phyloP scores from a whole-genome alignment of 2,329 filamentous ascomycete species.

The Aureobasidium sp. region DNA sequence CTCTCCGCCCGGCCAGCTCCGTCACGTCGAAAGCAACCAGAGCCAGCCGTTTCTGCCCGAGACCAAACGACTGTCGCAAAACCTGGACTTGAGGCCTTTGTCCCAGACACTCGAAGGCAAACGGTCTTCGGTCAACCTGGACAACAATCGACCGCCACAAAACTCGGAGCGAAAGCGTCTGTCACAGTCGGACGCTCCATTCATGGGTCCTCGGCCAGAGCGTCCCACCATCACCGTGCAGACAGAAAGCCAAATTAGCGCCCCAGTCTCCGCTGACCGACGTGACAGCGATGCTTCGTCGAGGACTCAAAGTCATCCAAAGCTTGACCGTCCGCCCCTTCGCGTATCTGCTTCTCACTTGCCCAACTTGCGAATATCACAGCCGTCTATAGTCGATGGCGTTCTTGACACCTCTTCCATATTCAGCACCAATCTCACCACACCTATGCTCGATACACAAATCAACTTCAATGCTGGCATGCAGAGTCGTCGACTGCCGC shows the following conservation, averaged over 20 bases:
- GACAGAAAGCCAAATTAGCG: background rate
- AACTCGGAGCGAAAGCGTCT: constrained; percentile 4
- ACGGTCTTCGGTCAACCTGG: background rate
- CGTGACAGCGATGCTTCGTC: constrained; percentile 4
- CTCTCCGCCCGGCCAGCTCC: background rate
- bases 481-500: constrained; percentile 1
- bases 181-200: constrained; percentile 13
- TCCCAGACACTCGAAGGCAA: background rate
- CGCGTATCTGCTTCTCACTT: constrained; percentile 41
- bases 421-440: background rate
- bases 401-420: background rate
- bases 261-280: background rate
- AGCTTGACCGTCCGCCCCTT: constrained; percentile 28
- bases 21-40: background rate
- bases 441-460: constrained; percentile 13
- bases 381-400: constrained; percentile 34
- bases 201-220: constrained; percentile 10
- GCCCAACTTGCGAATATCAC: constrained; percentile 41
- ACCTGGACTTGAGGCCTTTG: background rate
- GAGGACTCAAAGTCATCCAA: background rate
- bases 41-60: background rate
- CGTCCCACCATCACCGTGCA: background rate
- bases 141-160: background rate
- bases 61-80: constrained; percentile 1
- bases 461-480: constrained; percentile 17